phyloP scores from a whole-genome alignment of 2,329 filamentous ascomycete genomes.

The Tolypocladium amazonense region DNA sequence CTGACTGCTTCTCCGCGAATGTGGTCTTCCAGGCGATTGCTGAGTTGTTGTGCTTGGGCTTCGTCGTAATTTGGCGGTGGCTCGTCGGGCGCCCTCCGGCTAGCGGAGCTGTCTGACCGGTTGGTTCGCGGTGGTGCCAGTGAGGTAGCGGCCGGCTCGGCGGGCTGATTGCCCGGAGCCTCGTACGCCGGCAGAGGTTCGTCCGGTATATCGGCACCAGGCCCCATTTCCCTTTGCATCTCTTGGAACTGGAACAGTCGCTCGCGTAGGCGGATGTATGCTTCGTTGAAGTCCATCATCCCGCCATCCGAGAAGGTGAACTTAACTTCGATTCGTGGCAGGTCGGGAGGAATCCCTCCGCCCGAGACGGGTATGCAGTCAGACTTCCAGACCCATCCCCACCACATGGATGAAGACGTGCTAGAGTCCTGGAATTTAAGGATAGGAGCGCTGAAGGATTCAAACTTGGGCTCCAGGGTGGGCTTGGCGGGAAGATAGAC shows the following conservation, averaged over 20 bases:
- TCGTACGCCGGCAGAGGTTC: conserved; percentile 88
- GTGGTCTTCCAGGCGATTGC: conserved; percentile 53
- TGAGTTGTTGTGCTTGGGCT: conserved; percentile 62
- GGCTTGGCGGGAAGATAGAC: conserved; percentile 73
- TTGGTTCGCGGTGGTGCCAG: conserved; percentile 14
- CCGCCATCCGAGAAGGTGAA: conserved; percentile 91
- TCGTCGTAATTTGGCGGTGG: conserved; percentile 90
- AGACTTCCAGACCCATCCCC: conserved; percentile 85
- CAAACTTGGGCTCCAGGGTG: conserved; percentile 50
- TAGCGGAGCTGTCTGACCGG: conserved; percentile 25
- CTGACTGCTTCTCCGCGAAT: conserved; percentile 64
- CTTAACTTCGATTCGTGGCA: conserved; percentile 67
- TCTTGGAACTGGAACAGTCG: conserved; percentile 72
- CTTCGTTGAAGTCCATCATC: conserved; percentile 80
- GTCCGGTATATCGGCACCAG: conserved; percentile 56
- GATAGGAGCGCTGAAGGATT: conserved; percentile 83
- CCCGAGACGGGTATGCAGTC: conserved; percentile 70
- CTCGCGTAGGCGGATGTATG: conserved; percentile 77
- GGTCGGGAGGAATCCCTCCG: conserved; percentile 67
- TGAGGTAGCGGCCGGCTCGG: conserved; percentile 14
- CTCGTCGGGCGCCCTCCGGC: conserved; percentile 47
- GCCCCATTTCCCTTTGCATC: conserved; percentile 58
- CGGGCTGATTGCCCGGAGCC: conserved; percentile 29
- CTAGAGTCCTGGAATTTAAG: conserved; percentile 80
- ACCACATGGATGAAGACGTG: conserved; percentile 72